Evolutionary conservation across 208 protist genomes (phyloP).

Genomic region (Wallacemonas sp.): DNA sequence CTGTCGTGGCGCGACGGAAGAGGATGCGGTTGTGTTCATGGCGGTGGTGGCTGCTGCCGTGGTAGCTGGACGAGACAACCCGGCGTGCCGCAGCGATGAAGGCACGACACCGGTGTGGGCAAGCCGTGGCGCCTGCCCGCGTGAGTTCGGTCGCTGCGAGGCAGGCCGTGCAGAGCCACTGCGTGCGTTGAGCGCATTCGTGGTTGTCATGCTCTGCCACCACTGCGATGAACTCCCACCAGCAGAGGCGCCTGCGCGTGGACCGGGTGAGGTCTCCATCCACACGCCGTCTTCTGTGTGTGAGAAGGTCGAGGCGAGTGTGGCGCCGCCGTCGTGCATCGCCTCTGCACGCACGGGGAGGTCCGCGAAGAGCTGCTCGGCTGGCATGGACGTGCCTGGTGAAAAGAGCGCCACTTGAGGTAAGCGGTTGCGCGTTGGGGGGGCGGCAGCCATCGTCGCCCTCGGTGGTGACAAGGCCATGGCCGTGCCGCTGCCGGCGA

Average conservation of each 20-base stretch:
- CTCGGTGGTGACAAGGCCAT: not conserved
- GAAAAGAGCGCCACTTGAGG: not conserved
- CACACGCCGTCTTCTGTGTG: no score
- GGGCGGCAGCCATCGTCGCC: not conserved
- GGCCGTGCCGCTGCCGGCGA: not conserved
- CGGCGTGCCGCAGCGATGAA: not conserved
- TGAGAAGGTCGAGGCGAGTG: no score
- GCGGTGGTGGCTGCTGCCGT: not conserved
- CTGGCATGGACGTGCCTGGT: not conserved
- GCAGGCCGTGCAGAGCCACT: not conserved
- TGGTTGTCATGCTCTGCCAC: not conserved
- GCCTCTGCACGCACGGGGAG: no score
- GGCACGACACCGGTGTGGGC: slow-evolving; percentile 6
- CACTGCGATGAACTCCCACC: no score
- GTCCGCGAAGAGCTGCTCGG: no score
- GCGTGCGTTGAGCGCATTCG: not conserved
- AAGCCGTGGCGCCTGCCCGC: not conserved
- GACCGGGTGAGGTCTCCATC: no score
- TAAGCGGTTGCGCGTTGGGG: not conserved
- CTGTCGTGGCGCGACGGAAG: no score
- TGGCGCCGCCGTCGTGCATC: no score
- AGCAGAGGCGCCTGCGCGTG: no score
- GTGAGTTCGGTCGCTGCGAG: not conserved
- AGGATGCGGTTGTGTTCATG: no score
- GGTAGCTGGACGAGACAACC: not conserved